phyloP scores from a whole-genome alignment of 495 filamentous ascomycete genomes.

The Thermothielavioides terrestris region DNA sequence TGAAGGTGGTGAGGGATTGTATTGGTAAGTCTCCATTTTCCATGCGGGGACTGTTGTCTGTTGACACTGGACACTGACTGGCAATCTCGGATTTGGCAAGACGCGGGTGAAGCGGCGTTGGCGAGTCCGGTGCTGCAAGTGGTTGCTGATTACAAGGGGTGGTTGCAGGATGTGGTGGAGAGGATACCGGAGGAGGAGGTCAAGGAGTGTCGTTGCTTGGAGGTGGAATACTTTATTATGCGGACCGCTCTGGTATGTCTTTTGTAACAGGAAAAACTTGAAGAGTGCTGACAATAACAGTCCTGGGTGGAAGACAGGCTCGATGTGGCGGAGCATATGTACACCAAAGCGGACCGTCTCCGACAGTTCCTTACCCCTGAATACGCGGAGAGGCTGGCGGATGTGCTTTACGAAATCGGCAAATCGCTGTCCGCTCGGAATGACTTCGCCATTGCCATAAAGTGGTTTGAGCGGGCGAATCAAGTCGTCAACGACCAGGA shows the following conservation, averaged over 20 bases:
- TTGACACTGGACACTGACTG: too few relatives aligned
- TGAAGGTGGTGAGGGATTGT: slow-evolving; percentile 58
- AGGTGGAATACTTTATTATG: slow-evolving; percentile 61
- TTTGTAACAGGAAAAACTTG: neutral
- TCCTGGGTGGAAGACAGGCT: slow-evolving; percentile 61
- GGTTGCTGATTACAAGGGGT: slow-evolving; percentile 54
- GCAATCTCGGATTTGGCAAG: too few relatives aligned
- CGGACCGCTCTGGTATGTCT: slow-evolving; percentile 57
- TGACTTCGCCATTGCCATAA: slow-evolving; percentile 47
- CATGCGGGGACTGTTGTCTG: too few relatives aligned
- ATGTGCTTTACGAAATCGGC: slow-evolving; percentile 67
- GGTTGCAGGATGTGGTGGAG: slow-evolving; percentile 35
- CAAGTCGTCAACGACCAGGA: slow-evolving; percentile 49
- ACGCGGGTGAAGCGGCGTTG: slow-evolving; percentile 45
- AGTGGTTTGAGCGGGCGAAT: slow-evolving; percentile 69
- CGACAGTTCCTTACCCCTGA: slow-evolving; percentile 36
- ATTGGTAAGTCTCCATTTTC: slow-evolving; percentile 41
- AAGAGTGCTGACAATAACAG: slow-evolving; percentile 34
- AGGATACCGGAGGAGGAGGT: slow-evolving; percentile 23
- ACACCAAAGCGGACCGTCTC: slow-evolving; percentile 44
- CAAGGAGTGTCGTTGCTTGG: slow-evolving; percentile 33
- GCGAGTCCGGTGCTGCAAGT: slow-evolving; percentile 52
- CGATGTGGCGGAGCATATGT: slow-evolving; percentile 73
- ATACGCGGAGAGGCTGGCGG: slow-evolving; percentile 56
- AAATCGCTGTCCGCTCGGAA: slow-evolving; percentile 44